Percentiles rank a stretch among this genome's conserved stretches.
Conservation (phyloP, 148 eudicot species). For the Amaranthus cruentus region DNA sequence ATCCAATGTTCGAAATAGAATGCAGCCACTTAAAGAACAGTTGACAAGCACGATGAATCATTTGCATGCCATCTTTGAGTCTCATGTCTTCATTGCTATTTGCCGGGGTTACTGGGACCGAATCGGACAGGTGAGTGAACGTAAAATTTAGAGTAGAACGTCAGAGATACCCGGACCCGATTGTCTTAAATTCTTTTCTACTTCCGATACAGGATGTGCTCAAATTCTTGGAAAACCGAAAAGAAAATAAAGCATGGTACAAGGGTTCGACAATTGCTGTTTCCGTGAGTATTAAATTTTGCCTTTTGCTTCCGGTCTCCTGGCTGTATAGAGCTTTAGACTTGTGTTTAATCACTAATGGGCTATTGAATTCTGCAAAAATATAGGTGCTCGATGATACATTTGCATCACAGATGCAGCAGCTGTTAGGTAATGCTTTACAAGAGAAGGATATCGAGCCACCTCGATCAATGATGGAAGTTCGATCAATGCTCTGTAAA, state of each 20-base stretch:
- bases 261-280: conserved; percentile 67
- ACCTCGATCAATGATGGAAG: conserved; percentile 65
- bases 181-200: not conserved
- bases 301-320: not conserved
- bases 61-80: conserved; percentile 49
- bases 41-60: conserved; percentile 56
- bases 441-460: conserved; percentile 77
- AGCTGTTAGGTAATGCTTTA: conserved; percentile 60
- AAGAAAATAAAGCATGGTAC: conserved; percentile 85
- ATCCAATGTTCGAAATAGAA: conserved; percentile 57
- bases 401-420: conserved; percentile 81
- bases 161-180: not conserved
- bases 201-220: conserved; percentile 57
- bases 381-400: conserved; percentile 74
- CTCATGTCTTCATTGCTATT: conserved; percentile 59
- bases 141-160: not conserved
- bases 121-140: conserved; percentile 61
- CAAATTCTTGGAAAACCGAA: conserved; percentile 71
- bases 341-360: not conserved
- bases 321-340: not conserved
- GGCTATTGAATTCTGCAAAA: not conserved
- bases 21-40: conserved; percentile 71
- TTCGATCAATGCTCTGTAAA: conserved; percentile 67
- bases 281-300: conserved; percentile 48
- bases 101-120: conserved; percentile 85